Evolutionary conservation across 805 yeast genomes (phyloP).

Genomic region (Barnettozyma pratensis): DNA sequence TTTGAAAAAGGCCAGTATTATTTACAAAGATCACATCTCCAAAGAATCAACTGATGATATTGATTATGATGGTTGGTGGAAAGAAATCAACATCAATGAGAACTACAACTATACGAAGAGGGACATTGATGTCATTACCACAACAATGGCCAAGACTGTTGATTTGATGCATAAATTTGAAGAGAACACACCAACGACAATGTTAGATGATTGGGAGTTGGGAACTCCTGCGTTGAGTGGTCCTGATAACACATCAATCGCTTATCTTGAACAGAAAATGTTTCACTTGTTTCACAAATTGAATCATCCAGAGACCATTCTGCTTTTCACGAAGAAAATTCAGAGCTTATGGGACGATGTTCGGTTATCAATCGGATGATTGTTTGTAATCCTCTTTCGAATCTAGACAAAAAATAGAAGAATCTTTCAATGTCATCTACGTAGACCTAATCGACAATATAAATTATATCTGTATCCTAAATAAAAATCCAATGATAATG

Average conservation of each 20-base stretch:
- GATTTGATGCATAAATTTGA: conserved; percentile 14
- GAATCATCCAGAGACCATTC: neutral
- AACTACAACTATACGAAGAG: conserved; percentile 35
- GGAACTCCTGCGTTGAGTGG: conserved; percentile 8
- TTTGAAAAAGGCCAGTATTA: neutral
- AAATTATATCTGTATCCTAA: too few relatives aligned
- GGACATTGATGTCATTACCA: conserved; percentile 33
- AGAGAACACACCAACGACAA: conserved; percentile 3
- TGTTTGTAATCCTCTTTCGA: too few relatives aligned
- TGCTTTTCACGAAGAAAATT: neutral
- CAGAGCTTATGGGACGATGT: conserved; percentile 8
- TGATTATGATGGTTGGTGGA: conserved; percentile 39
- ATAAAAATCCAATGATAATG: too few relatives aligned
- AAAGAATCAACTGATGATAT: conserved; percentile 13
- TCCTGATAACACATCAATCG: conserved; percentile 1
- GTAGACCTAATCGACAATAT: too few relatives aligned
- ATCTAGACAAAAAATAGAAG: too few relatives aligned
- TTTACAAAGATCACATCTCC: conserved; percentile 8
- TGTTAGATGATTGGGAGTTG: conserved; percentile 20
- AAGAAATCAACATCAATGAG: conserved; percentile 44
- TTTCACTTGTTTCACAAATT: conserved; percentile 4
- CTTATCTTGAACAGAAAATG: conserved; percentile 8
- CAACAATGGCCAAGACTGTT: conserved; percentile 24
- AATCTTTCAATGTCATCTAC: too few relatives aligned
- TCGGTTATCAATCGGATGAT: neutral